phyloP scores from a whole-genome alignment of 1,284 basidiomycete genomes.

The Hypsizygus ulmarius region DNA sequence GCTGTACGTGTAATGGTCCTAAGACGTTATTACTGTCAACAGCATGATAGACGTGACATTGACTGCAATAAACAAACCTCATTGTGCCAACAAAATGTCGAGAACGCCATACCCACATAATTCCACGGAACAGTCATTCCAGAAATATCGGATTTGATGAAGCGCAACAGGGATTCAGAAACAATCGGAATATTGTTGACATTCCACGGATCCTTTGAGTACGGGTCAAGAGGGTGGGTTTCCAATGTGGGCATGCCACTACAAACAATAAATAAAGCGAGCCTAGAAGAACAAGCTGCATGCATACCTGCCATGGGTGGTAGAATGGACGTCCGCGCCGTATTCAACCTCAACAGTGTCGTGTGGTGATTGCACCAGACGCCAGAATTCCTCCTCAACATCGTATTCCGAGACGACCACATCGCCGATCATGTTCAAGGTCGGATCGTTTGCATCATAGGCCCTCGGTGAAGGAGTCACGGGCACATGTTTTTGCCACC shows the following conservation, averaged over 20 bases:
- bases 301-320: slow-evolving; percentile 88
- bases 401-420: slow-evolving; percentile 81
- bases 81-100: slow-evolving; percentile 99
- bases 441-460: slow-evolving; percentile 42
- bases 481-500: slow-evolving; percentile 83
- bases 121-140: slow-evolving; percentile 99
- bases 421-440: slow-evolving; percentile 60
- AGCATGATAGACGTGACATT: slow-evolving; percentile 8
- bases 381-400: slow-evolving; percentile 96
- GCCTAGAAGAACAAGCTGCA: background rate
- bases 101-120: slow-evolving; percentile 99
- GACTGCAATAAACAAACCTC: slow-evolving; percentile 56
- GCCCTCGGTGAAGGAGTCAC: slow-evolving; percentile 20
- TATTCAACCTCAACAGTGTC: slow-evolving; percentile 99
- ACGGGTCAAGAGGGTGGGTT: slow-evolving; percentile 84
- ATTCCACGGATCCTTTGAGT: slow-evolving; percentile 95
- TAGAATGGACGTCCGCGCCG: slow-evolving; percentile 97
- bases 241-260: slow-evolving; percentile 96
- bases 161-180: slow-evolving; percentile 82
- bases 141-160: slow-evolving; percentile 98
- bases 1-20: slow-evolving; percentile 98
- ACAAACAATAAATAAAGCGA: slow-evolving; percentile 6
- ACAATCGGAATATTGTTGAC: slow-evolving; percentile 96
- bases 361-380: slow-evolving; percentile 83
- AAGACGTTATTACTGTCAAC: slow-evolving; percentile 13